Base-by-base conservation (phyloP, 2,329 filamentous ascomycete species). In the Plectosphaerella cucumerina region DNA sequence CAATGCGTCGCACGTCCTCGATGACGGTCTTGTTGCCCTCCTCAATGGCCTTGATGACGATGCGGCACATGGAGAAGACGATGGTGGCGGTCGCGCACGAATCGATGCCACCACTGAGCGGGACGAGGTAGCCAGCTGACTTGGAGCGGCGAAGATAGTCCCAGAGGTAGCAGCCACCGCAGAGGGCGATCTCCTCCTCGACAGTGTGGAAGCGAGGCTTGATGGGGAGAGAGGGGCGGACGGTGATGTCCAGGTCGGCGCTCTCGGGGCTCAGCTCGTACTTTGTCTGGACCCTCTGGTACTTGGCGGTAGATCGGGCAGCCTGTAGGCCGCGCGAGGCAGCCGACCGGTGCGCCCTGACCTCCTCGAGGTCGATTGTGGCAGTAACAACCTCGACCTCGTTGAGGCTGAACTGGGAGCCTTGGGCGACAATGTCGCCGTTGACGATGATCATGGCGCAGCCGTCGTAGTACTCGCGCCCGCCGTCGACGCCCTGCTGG, bases 331-430 rank as follows among this genome's bases (percentile, higher is more conserved):
- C 77, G 49, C 83, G 73, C 12, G 78, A 80, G 9, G 78, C 73
- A 0, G 74, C 70, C n/a, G 70, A 79, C 0, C 87, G 73, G 58
- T 76, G 84, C 1, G 76, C 71, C 31, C 86, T 72, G 6, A 93
- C 86, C 56, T 89, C 84, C 59, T 93, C 89, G 2, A 89, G 70
- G 58, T 88, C 84, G 6, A 88, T 73, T 0, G 83, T 87, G 3
- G 85, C 85, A 5, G 76, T 80, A 17, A 85, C 68, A 4, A 88
- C 82, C 58, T 88, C 84, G 6, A 88, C 84, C 39, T 85, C 81
- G 42, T 78, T 76, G 10, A 88, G 65, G 14, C 74, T 79, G 66
- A 89, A 89, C 58, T 89, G 85, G n/a, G 50, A 49, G 1, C 50
- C 49, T 51, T 56, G 55, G 5, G 50, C 83, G 1, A 87, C 70